Conservation (phyloP, 345 rosid genomes). For the Melastoma malabathricum region DNA sequence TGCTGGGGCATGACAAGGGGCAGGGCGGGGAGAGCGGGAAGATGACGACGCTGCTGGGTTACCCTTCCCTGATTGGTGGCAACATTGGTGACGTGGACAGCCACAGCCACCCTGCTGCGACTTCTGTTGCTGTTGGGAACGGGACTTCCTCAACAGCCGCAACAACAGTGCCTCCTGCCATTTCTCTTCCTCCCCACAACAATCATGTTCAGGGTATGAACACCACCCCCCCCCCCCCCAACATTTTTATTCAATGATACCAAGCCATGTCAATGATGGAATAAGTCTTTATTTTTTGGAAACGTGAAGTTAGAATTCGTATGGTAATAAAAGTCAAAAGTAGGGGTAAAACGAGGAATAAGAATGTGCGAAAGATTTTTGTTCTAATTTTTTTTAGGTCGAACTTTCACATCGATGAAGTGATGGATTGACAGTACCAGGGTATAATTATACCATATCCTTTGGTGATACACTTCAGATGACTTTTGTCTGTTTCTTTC, state of each 20-base stretch:
- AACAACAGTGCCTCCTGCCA: background rate
- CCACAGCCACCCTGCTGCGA: constrained; percentile 1
- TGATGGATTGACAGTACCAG: background rate
- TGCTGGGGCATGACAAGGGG: constrained; percentile 4
- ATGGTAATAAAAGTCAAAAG: background rate
- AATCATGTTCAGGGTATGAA: constrained; percentile 4
- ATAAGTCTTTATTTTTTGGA: background rate
- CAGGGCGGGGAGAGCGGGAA: constrained; percentile 4
- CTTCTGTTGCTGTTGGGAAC: background rate
- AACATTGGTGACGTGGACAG: constrained; percentile 1
- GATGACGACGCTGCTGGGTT: constrained; percentile 1
- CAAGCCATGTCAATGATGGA: background rate
- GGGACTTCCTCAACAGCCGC: constrained; percentile 3
- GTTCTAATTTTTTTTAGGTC: background rate
- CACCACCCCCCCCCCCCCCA: background rate
- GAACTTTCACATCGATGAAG: constrained; percentile 1
- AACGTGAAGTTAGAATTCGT: background rate
- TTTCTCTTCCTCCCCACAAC: constrained; percentile 3
- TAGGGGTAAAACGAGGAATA: constrained; percentile 3
- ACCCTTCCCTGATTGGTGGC: background rate
- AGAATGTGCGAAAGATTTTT: background rate
- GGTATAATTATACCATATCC: background rate
- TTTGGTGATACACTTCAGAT: too few relatives aligned
- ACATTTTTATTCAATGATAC: background rate
- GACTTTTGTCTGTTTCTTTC: background rate